A percentile compares a stretch with the other conserved stretches of the same genome.
Evolutionary conservation across 2,329 filamentous ascomycete species (phyloP).

Genomic region (Dactylellina sp.): DNA sequence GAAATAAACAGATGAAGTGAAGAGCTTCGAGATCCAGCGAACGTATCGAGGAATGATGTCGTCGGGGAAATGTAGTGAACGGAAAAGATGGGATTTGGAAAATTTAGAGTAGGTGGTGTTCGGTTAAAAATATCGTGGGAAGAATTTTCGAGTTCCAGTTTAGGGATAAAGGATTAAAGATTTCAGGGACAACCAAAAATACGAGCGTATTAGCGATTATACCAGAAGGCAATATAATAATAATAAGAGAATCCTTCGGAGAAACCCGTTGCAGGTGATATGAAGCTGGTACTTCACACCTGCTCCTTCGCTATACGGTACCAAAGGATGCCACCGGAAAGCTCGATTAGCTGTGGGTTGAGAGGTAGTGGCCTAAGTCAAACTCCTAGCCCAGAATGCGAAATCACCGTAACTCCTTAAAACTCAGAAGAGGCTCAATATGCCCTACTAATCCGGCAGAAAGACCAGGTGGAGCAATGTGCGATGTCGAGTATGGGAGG

Average conservation of each 20-base stretch:
- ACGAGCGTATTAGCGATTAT: slow-evolving; percentile 8
- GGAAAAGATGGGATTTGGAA: slow-evolving; percentile 24
- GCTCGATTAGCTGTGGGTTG: slow-evolving; percentile 22
- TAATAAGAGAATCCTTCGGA: no score
- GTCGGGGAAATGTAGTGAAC: slow-evolving; percentile 28
- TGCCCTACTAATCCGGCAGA: slow-evolving; percentile 16
- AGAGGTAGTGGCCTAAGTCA: not conserved
- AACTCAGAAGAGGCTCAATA: not conserved
- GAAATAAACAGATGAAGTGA: slow-evolving; percentile 9
- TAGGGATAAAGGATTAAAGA: slow-evolving; percentile 50
- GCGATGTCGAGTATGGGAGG: not conserved
- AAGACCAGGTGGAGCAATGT: slow-evolving; percentile 1
- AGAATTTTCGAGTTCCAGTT: slow-evolving; percentile 57
- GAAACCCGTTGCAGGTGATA: no score
- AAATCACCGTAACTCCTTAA: slow-evolving; percentile 15
- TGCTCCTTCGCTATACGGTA: slow-evolving; percentile 20
- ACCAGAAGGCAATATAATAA: not conserved
- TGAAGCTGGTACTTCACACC: slow-evolving; percentile 7
- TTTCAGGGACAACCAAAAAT: slow-evolving; percentile 39
- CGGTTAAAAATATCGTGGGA: slow-evolving; percentile 53
- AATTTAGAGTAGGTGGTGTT: slow-evolving; percentile 40
- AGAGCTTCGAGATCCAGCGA: slow-evolving; percentile 44
- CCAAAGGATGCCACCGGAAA: slow-evolving; percentile 22
- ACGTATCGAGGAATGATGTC: slow-evolving; percentile 40
- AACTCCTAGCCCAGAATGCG: slow-evolving; percentile 6